Base-by-base conservation (phyloP, 1,284 basidiomycete species). In the Heterobasidion occidentale region DNA sequence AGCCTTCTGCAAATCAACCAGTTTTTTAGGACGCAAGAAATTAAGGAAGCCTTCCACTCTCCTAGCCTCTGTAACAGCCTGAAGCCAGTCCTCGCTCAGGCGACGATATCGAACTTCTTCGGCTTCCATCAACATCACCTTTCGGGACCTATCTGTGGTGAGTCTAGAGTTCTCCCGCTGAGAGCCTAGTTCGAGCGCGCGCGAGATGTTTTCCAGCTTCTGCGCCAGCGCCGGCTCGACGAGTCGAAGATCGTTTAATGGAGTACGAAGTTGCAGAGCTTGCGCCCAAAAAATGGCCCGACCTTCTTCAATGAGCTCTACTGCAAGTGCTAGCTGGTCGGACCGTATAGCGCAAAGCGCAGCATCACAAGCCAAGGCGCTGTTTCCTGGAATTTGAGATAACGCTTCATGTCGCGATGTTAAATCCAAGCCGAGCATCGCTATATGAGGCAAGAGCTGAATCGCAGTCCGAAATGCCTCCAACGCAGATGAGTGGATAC, bases 21-120 rank as follows among this genome's bases (percentile, higher is more conserved):
- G n/a, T 17, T 17, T 38, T 36, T 42, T 33, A 5, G 49, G 54
- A 11, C 17, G 27, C n/a, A 56, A 35, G 49, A 56, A 56, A 35
- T 46, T n/a, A 19, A 36, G 57, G 63, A 58, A 19, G 58, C 63
- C 51, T 14, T 42, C 38, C 2, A 42, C 3, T 11, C 38, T 11
- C n/a, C 38, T 11, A n/a, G n/a, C n/a, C n/a, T 42, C 38, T 42
- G 11, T n/a, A n/a, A 42, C 12, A 4, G 38, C n/a, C 2, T 3
- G 12, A 6, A 12, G 38, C 38, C 38, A 42, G 11, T 42, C 38
- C 38, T 42, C 38, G 38, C 5, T n/a, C 12, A 42, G 38, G 5
- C 38, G 12, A 42, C 38, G 38, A 42, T 42, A 42, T 12, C 38
- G 38, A 42, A 42, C n/a, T 11, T 11, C 38, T n/a, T 42, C 38